Conservation (phyloP, 2,329 filamentous ascomycete species). For the Ophiognomonia clavigignenti-juglandacearum region DNA sequence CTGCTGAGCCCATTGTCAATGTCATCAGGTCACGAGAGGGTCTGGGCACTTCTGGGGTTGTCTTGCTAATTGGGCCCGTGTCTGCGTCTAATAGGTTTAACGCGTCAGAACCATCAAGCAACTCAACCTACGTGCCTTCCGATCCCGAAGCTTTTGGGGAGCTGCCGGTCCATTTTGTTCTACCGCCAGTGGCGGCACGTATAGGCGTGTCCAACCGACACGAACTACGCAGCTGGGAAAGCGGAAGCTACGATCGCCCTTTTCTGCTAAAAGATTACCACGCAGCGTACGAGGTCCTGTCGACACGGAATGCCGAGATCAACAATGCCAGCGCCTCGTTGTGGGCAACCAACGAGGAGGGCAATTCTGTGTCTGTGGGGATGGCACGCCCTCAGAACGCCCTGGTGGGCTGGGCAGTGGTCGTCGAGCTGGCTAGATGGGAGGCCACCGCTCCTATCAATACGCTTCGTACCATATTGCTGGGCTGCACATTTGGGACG, state of each 20-base stretch:
- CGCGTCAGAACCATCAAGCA: conserved; percentile 38
- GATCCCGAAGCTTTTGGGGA: conserved; percentile 33
- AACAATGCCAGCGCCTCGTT: conserved; percentile 68
- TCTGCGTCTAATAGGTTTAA: conserved; percentile 62
- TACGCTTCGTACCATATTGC: conserved; percentile 70
- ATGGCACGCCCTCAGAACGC: conserved; percentile 64
- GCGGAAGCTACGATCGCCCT: conserved; percentile 37
- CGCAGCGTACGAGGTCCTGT: conserved; percentile 57
- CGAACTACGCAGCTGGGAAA: conserved; percentile 32
- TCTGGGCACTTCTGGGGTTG: conserved; percentile 63
- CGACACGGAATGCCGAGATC: conserved; percentile 38
- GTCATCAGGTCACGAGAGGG: conserved; percentile 64
- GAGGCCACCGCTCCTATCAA: conserved; percentile 76
- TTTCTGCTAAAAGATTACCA: conserved; percentile 62
- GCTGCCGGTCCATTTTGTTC: conserved; percentile 51
- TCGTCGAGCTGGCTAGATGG: conserved; percentile 69
- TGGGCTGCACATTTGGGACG: conserved; percentile 82
- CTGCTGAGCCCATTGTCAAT: conserved; percentile 58
- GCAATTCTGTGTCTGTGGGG: conserved; percentile 68
- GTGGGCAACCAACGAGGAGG: conserved; percentile 68
- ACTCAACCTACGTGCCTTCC: conserved; percentile 36
- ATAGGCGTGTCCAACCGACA: conserved; percentile 47
- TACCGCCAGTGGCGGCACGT: conserved; percentile 44
- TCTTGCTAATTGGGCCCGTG: conserved; percentile 65
- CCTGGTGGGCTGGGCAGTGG: conserved; percentile 75